Base-by-base conservation (phyloP, 139 green algal genomes). In the Chlorella sorokiniana region DNA sequence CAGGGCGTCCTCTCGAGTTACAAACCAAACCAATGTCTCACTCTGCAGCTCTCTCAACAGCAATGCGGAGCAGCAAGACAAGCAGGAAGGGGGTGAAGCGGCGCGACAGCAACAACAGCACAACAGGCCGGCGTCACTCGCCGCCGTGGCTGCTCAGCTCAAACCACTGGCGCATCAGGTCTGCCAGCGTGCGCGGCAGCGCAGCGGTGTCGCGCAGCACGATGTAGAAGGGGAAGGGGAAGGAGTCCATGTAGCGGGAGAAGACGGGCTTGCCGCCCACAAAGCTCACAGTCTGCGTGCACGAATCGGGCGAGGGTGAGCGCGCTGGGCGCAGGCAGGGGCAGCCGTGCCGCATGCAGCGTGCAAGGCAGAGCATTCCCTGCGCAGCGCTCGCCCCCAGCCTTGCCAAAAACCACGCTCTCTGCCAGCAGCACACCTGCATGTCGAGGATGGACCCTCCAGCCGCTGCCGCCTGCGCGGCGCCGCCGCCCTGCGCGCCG, bases 221-320 rank as follows among this genome's bases (percentile, higher is more conserved):
- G 42, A 98, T 93, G 90, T 99, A 99, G 85, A 94, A 97, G 0
- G 97, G 97, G 81, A 99, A 99, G 29, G 97, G 97, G 85, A 99
- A 99, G 64, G 83, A 92, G 87, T 99, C 97, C 78, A 99, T 87
- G 91, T 99, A 99, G 68, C 92, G 92, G 37, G 81, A 91, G 85
- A 99, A 98, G 33, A 91, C 86, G 1, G 97, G 96, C 86, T 94
- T 93, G 72, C 97, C 97, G 37, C 78, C 84, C 16, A 83, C 88
- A 84, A 99, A 99, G 38, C 70, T 88, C 48, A 99, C 97, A 9
- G 84, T 93, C 88, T 98, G 91, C 91, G 96, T 91, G 80, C 97
- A 92, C 22, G 27, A 33, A n/a, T n/a, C n/a, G 54, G 35, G 10
- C 16, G 27, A 14, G 35, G 45, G 14, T 25, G 10, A 10, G 48